Percentiles rank a stretch among this genome's conserved stretches.
Conservation (phyloP, 768 basidiomycete species). For the Favolaschia claudopus region DNA sequence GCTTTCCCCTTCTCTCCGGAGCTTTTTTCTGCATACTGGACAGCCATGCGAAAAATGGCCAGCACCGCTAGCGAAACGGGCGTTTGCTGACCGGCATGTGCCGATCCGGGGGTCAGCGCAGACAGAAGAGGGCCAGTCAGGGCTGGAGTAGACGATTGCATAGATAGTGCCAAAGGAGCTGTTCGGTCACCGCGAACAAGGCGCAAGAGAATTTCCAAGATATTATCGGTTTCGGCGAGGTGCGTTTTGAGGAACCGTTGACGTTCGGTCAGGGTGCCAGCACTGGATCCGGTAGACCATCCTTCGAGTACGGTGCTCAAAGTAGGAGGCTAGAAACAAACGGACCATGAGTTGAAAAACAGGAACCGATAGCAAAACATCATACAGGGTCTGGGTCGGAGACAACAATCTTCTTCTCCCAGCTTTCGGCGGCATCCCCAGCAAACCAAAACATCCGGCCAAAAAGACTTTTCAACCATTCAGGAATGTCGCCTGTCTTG, state of each 20-base stretch:
- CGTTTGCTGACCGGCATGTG: conserved; percentile 89
- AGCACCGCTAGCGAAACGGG: conserved; percentile 93
- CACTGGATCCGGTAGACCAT: conserved; percentile 88
- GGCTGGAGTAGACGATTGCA: conserved; percentile 64
- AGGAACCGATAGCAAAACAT: conserved; percentile 19
- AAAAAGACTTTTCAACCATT: conserved; percentile 91
- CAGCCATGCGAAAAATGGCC: conserved; percentile 85
- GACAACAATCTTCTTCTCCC: conserved; percentile 94
- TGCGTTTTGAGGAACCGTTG: conserved; percentile 90
- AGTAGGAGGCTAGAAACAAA: conserved; percentile 76
- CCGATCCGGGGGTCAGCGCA: conserved; percentile 76
- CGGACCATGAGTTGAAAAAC: conserved; percentile 1
- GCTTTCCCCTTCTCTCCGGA: conserved; percentile 68
- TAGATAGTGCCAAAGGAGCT: conserved; percentile 70
- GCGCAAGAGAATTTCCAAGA: conserved; percentile 91
- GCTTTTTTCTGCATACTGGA: conserved; percentile 83
- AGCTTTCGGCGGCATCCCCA: conserved; percentile 85
- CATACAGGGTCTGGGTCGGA: conserved; percentile 94
- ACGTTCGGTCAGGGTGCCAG: conserved; percentile 77
- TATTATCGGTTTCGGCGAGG: conserved; percentile 84
- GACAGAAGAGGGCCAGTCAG: conserved; percentile 75
- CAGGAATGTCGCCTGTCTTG: conserved; percentile 91
- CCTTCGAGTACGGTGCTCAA: conserved; percentile 89
- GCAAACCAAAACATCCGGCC: conserved; percentile 89
- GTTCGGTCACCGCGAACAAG: conserved; percentile 91